Conservation (phyloP, 768 basidiomycete species). For the Mycena galopus region DNA sequence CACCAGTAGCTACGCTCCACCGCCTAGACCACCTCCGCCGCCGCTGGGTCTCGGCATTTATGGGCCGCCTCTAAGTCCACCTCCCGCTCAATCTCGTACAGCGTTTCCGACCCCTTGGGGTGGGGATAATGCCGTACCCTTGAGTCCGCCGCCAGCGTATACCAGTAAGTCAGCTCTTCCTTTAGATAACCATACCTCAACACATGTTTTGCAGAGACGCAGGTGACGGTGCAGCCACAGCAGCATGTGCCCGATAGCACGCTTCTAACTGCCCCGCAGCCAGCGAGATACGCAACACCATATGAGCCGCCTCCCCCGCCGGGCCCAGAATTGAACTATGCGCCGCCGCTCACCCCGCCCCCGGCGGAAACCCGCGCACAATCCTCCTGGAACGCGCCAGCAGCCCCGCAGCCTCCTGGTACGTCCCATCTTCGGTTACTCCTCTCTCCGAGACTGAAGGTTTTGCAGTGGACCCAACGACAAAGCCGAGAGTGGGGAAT, state of each 20-base stretch:
- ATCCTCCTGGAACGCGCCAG: background rate
- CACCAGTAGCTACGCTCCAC: background rate
- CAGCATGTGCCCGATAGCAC: too few relatives aligned
- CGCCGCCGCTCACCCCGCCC: conserved; percentile 17
- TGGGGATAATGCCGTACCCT: too few relatives aligned
- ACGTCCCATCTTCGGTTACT: background rate
- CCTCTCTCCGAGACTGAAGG: background rate
- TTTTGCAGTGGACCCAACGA: background rate
- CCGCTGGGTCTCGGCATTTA: background rate
- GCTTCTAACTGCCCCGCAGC: background rate
- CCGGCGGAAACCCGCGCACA: background rate
- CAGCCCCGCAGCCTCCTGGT: background rate
- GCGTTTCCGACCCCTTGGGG: background rate
- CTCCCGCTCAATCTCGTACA: background rate
- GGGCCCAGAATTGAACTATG: background rate
- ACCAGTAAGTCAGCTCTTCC: background rate
- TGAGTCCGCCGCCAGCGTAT: background rate
- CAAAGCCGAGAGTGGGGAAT: background rate
- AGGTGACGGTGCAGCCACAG: background rate
- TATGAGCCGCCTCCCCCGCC: background rate
- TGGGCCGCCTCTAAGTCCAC: too few relatives aligned
- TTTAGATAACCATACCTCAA: background rate
- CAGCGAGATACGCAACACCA: background rate
- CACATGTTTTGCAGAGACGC: background rate
- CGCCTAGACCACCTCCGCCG: background rate